Percentiles rank a stretch among this genome's conserved stretches.
These are phyloP conservation scores for Russula ochroleuca DNA, from an alignment of 768 basidiomycete genomes.

Conservation along the genomic window DNA sequence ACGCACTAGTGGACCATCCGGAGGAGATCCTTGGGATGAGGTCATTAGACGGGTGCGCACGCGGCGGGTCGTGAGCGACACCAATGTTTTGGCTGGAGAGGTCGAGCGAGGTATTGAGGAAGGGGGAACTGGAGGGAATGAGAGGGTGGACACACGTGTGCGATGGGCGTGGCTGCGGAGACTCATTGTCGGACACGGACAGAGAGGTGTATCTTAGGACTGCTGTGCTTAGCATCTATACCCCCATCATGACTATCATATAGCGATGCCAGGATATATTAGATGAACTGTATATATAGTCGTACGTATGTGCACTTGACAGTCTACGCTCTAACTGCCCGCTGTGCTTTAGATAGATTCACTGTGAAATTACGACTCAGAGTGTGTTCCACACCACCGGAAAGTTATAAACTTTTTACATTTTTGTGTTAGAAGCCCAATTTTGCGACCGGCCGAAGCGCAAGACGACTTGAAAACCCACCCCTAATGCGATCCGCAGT, in stretches of 20 bases:
- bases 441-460: no score
- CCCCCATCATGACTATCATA: slow-evolving; percentile 12
- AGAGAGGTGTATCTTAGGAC: background rate
- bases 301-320: background rate
- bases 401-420: no score
- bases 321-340: background rate
- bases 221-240: slow-evolving; percentile 7
- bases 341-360: no score
- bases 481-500: no score
- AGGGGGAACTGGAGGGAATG: background rate
- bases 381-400: no score
- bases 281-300: slow-evolving; percentile 9
- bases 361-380: no score
- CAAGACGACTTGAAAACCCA: no score
- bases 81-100: background rate
- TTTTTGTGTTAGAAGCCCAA: no score
- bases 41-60: slow-evolving; percentile 10
- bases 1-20: slow-evolving; percentile 36
- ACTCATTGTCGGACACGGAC: background rate
- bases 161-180: slow-evolving; percentile 18
- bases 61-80: slow-evolving; percentile 22
- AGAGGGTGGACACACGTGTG: background rate
- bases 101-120: slow-evolving; percentile 6
- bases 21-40: slow-evolving; percentile 18
- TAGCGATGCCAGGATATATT: slow-evolving; percentile 17